Evolutionary conservation across 2,329 filamentous ascomycete genomes (phyloP), one percentile per base, ranked within the genome.

Genomic region (Phaeosphaeriaceae sp.): DNA sequence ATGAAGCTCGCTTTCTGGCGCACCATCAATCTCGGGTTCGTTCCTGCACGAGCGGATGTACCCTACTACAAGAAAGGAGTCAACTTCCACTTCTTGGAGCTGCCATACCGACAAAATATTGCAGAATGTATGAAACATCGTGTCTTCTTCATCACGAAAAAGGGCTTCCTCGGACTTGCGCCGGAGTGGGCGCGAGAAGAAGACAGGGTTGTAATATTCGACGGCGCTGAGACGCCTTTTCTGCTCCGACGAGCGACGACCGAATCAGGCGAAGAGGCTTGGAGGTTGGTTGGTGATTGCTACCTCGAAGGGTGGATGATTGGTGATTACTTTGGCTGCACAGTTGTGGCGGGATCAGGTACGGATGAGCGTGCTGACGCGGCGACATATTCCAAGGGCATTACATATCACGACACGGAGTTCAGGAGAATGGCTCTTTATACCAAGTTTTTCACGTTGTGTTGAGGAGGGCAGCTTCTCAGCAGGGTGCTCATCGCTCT

Each of bases 271-370:
- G 20, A 13, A 13, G 19, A 24, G 15, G 17, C 20, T 10, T 50
- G 31, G 19, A 20, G 22, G 5, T 21, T 42, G 11, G 33, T 50
- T 10, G 31, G 48, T 7, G 48, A 50, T 24, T 50, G 33, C 48
- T 40, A 31, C 13, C 33, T 50, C n/a, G 17, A 40, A 2, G 19
- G 19, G n/a, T 50, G 31, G 31, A 41, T 41, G 48, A 3, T 40
- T 22, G 48, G 48, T 7, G 31, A 41, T 10, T 50, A 50, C 31
- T 50, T 41, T 24, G 48, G 48, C 20, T 33, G 40, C n/a, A 50
- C 48, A 9, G 19, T 50, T 2, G 19, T 41, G 31, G 7, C 31
- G 31, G 7, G 11, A 13, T 36, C 31, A 7, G 11, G 13, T 13
- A 7, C 31, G 13, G 31, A 13, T 11, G 31, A 3, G 31, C 31